Evolutionary conservation across 2,329 filamentous ascomycete genomes (phyloP).

Genomic region (Aspergillus terreus): DNA sequence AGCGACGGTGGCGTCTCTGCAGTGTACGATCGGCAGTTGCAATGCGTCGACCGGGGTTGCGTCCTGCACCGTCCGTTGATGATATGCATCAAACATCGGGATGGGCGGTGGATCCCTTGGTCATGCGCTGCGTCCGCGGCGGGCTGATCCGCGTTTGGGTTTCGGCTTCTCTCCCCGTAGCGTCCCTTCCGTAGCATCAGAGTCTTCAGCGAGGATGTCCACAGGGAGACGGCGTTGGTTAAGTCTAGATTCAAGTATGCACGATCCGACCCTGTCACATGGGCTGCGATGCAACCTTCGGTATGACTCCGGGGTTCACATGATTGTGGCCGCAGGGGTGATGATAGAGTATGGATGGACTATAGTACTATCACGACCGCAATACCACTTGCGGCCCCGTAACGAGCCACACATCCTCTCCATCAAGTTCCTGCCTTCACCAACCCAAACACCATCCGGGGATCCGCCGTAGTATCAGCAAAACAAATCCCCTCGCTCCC

Average conservation of each 20-base stretch:
- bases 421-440: constrained; percentile 11
- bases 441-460: constrained; percentile 38
- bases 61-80: background rate
- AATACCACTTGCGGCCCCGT: too few relatives aligned
- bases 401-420: background rate
- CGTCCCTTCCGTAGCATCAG: background rate
- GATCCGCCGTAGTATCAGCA: constrained; percentile 42
- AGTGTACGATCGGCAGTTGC: background rate
- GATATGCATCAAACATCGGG: background rate
- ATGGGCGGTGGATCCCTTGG: background rate
- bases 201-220: background rate
- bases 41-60: background rate
- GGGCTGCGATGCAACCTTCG: constrained; percentile 1
- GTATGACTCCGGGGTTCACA: constrained; percentile 6
- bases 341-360: background rate
- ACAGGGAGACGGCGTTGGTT: background rate
- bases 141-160: background rate
- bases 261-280: constrained; percentile 4
- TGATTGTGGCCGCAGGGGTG: background rate
- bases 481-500: constrained; percentile 44
- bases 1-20: background rate
- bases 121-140: background rate
- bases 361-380: background rate
- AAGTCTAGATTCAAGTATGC: constrained; percentile 2
- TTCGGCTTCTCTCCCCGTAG: background rate